A percentile compares a stretch with the other conserved stretches of the same genome.
Conservation (phyloP, 257 asterid species). For the Solanum chaucha region DNA sequence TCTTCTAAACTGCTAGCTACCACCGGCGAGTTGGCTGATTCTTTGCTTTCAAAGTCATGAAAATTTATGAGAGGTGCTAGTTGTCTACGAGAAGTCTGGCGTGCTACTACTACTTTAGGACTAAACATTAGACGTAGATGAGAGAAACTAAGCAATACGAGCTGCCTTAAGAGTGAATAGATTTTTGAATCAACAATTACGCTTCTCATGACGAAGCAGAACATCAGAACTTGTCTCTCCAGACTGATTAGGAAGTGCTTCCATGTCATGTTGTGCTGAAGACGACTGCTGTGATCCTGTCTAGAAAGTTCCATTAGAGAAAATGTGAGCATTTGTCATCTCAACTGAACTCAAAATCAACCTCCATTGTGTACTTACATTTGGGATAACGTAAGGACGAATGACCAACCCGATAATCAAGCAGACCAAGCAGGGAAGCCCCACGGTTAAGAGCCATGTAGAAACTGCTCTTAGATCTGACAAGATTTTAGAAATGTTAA, state of each 20-base stretch:
- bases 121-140: constrained; percentile 44
- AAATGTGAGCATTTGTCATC: constrained; percentile 1
- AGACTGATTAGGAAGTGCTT: constrained; percentile 63
- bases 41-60: constrained; percentile 16
- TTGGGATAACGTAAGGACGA: constrained; percentile 51
- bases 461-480: constrained; percentile 50
- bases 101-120: constrained; percentile 18
- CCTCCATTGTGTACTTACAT: constrained; percentile 37
- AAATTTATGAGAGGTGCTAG: constrained; percentile 36
- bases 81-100: constrained; percentile 14
- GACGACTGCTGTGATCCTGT: constrained; percentile 59
- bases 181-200: constrained; percentile 55
- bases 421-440: constrained; percentile 52
- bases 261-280: constrained; percentile 56
- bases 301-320: constrained; percentile 48
- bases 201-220: constrained; percentile 75
- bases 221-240: constrained; percentile 62
- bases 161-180: constrained; percentile 14
- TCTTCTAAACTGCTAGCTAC: constrained; percentile 31
- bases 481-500: neutral
- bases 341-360: neutral
- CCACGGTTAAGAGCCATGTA: constrained; percentile 48
- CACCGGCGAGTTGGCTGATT: neutral
- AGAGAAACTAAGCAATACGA: constrained; percentile 31
- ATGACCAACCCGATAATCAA: constrained; percentile 50